These are phyloP conservation scores for Boletus fagicola DNA, from an alignment of 768 basidiomycete genomes.

Conservation along the genomic window DNA sequence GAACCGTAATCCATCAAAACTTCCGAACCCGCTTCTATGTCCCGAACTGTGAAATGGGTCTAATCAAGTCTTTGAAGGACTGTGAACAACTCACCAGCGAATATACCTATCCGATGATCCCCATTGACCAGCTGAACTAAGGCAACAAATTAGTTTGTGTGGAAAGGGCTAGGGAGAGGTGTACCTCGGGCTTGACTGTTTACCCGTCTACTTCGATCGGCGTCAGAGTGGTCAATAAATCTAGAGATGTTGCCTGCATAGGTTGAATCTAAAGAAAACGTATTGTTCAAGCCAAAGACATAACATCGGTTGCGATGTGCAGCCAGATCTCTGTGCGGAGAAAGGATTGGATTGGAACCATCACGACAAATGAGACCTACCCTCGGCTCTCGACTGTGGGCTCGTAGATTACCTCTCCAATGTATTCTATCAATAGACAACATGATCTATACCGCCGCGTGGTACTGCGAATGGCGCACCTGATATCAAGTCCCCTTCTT, in stretches of 20 bases:
- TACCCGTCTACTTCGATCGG: conserved; percentile 14
- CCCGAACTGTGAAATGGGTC: conserved; percentile 32
- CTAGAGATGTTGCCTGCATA: conserved; percentile 61
- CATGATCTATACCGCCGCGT: background rate
- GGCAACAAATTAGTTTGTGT: conserved; percentile 2
- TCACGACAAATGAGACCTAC: conserved; percentile 35
- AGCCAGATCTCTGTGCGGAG: conserved; percentile 39
- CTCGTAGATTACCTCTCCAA: conserved; percentile 58
- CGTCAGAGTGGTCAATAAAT: conserved; percentile 60
- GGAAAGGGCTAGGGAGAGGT: conserved; percentile 6
- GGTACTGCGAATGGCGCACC: conserved; percentile 27
- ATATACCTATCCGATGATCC: conserved; percentile 66
- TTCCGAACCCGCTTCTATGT: conserved; percentile 45
- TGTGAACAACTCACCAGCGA: conserved; percentile 14
- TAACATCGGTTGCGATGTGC: conserved; percentile 57
- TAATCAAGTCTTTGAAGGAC: background rate
- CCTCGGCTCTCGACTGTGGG: conserved; percentile 49
- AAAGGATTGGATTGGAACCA: background rate
- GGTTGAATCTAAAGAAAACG: conserved; percentile 51
- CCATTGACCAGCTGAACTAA: conserved; percentile 61
- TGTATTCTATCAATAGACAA: conserved; percentile 49
- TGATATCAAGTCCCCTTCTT: conserved; percentile 46
- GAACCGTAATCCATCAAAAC: conserved; percentile 59
- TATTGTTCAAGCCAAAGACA: conserved; percentile 52
- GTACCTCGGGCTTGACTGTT: conserved; percentile 51